Conservation (phyloP, 2,329 filamentous ascomycete genomes). For the Thielaviopsis cerberus region DNA sequence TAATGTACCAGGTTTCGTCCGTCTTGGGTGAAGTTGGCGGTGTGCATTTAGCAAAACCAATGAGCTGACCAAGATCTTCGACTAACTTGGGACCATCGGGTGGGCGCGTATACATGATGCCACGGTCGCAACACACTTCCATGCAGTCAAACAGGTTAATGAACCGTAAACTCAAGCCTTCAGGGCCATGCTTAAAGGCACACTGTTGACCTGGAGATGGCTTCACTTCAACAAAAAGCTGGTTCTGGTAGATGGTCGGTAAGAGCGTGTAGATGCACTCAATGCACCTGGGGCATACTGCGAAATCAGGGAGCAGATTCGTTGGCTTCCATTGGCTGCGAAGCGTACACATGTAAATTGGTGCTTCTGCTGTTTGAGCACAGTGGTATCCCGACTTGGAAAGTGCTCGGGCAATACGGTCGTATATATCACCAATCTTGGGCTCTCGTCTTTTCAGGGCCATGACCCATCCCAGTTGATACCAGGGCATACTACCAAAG, state of each 20-base stretch:
- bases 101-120: slow-evolving; percentile 16
- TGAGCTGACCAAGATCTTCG: slow-evolving; percentile 40
- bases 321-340: slow-evolving; percentile 44
- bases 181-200: slow-evolving; percentile 35
- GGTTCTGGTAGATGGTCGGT: slow-evolving; percentile 24
- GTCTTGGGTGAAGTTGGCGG: slow-evolving; percentile 47
- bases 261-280: slow-evolving; percentile 44
- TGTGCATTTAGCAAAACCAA: slow-evolving; percentile 19
- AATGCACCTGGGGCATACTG: slow-evolving; percentile 58
- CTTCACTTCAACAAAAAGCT: slow-evolving; percentile 39
- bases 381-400: slow-evolving; percentile 31
- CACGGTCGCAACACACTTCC: slow-evolving; percentile 27
- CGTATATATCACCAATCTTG: slow-evolving; percentile 48
- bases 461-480: slow-evolving; percentile 66
- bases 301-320: slow-evolving; percentile 48
- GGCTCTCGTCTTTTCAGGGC: slow-evolving; percentile 50
- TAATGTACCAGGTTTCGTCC: slow-evolving; percentile 57
- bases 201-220: slow-evolving; percentile 20
- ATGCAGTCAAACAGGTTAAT: slow-evolving; percentile 44
- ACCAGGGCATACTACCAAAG: slow-evolving; percentile 62
- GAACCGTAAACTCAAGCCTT: slow-evolving; percentile 33
- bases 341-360: slow-evolving; percentile 58
- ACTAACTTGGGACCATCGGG: slow-evolving; percentile 45
- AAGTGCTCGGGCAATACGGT: slow-evolving; percentile 37
- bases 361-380: slow-evolving; percentile 33